A percentile compares a stretch with the other conserved stretches of the same genome.
Evolutionary conservation across 805 yeast genomes (phyloP).

Genomic region (Lipomyces lipofer): DNA sequence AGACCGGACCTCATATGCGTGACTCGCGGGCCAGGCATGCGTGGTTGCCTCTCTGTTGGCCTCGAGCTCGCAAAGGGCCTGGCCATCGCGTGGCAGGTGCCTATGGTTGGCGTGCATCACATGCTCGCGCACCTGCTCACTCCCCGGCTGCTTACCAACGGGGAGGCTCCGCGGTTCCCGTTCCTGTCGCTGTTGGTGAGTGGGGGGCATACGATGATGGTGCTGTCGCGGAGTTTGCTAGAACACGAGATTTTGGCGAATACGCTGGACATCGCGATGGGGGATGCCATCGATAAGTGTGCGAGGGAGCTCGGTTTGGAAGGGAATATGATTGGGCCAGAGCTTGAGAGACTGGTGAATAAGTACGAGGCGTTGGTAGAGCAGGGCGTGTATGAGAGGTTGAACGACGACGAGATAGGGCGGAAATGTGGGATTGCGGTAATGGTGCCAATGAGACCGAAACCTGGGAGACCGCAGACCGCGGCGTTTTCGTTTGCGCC

Average conservation of each 20-base stretch:
- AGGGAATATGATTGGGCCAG: constrained; percentile 87
- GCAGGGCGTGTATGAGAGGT: not conserved
- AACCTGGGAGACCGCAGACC: constrained; percentile 47
- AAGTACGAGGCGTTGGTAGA: constrained; percentile 35
- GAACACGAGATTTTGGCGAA: constrained; percentile 66
- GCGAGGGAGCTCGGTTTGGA: constrained; percentile 77
- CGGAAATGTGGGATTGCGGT: not conserved
- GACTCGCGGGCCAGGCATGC: constrained; percentile 97
- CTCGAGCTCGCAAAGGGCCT: constrained; percentile 84
- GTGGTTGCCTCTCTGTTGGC: constrained; percentile 81
- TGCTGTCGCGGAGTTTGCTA: constrained; percentile 57
- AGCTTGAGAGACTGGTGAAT: constrained; percentile 60
- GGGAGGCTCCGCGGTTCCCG: constrained; percentile 64
- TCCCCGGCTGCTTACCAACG: constrained; percentile 53
- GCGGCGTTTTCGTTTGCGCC: constrained; percentile 76
- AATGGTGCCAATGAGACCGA: constrained; percentile 52
- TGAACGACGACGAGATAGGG: not conserved
- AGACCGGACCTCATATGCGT: constrained; percentile 77
- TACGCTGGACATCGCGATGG: constrained; percentile 88
- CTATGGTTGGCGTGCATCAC: constrained; percentile 89
- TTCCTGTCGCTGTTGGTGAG: constrained; percentile 76
- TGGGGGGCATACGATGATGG: constrained; percentile 95
- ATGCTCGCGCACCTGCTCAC: constrained; percentile 90
- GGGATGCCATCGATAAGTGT: constrained; percentile 91
- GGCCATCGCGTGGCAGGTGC: constrained; percentile 71